These are phyloP conservation scores for Fusarium devonianum DNA, from an alignment of 2,329 filamentous ascomycete species.

Conservation along the genomic window DNA sequence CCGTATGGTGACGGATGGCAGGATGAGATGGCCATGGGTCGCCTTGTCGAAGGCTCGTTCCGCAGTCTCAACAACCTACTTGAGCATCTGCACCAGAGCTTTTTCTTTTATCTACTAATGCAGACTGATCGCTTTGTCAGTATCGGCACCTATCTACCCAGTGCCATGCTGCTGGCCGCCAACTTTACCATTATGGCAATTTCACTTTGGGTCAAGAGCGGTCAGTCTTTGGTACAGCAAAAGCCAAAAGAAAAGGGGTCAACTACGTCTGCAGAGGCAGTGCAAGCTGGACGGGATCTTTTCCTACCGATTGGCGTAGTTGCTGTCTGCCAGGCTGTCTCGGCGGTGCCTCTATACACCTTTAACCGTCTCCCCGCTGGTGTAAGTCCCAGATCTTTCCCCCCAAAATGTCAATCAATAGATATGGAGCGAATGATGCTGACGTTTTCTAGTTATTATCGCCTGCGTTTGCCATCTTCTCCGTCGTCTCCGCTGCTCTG, in stretches of 20 bases:
- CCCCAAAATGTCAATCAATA: no score
- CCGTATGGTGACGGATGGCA: slow-evolving; percentile 93
- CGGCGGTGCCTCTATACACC: slow-evolving; percentile 81
- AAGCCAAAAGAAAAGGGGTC: slow-evolving; percentile 40
- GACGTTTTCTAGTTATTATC: slow-evolving; percentile 60
- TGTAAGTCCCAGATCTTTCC: slow-evolving; percentile 57
- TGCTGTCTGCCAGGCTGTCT: slow-evolving; percentile 74
- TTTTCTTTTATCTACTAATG: slow-evolving; percentile 98
- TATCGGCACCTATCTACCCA: slow-evolving; percentile 95
- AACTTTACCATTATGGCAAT: slow-evolving; percentile 98
- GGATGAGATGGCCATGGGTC: slow-evolving; percentile 94
- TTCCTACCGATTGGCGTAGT: slow-evolving; percentile 79
- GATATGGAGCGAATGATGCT: neutral
- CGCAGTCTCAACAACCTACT: slow-evolving; percentile 94
- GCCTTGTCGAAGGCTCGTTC: slow-evolving; percentile 88
- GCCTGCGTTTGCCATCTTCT: slow-evolving; percentile 65
- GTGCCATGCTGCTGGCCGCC: slow-evolving; percentile 94
- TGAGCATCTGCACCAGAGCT: slow-evolving; percentile 97
- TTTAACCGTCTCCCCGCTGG: slow-evolving; percentile 77
- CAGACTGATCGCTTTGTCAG: slow-evolving; percentile 92
- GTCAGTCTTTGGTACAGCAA: slow-evolving; percentile 54
- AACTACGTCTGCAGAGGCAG: slow-evolving; percentile 37
- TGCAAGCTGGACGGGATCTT: slow-evolving; percentile 64
- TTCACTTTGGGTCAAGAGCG: slow-evolving; percentile 90
- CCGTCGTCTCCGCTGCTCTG: slow-evolving; percentile 61